Percentiles rank a stretch among this genome's conserved stretches.
phyloP scores from a whole-genome alignment of 177 flowering plant genomes.

The Vitis hybrid region DNA sequence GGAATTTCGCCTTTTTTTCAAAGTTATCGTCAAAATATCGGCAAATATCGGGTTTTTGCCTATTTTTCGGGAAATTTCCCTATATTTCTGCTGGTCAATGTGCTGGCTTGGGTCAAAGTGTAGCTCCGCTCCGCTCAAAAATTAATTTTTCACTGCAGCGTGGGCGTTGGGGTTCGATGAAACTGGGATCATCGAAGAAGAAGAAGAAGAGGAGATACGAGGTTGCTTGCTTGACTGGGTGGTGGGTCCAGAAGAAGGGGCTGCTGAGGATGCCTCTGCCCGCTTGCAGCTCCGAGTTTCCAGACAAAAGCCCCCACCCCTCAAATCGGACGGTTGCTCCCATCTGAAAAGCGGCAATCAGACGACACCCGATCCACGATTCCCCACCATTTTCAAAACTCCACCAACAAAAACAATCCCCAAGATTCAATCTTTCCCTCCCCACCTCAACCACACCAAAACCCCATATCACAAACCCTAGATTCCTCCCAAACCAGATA shows the following conservation, averaged over 20 bases:
- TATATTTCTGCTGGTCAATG: too few relatives aligned
- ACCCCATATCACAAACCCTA: too few relatives aligned
- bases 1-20: too few relatives aligned
- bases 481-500: too few relatives aligned
- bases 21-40: too few relatives aligned
- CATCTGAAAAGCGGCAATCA: slow-evolving; percentile 39
- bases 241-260: slow-evolving; percentile 69
- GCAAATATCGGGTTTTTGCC: too few relatives aligned
- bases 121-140: too few relatives aligned
- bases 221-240: slow-evolving; percentile 72
- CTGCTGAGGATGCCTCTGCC: slow-evolving; percentile 99
- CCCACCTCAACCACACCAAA: too few relatives aligned
- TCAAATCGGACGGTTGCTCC: slow-evolving; percentile 28
- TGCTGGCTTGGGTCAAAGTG: too few relatives aligned
- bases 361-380: slow-evolving; percentile 27
- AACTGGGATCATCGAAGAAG: slow-evolving; percentile 10
- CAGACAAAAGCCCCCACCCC: slow-evolving; percentile 74
- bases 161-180: slow-evolving; percentile 21
- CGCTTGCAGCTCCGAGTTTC: slow-evolving; percentile 99
- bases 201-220: slow-evolving; percentile 43
- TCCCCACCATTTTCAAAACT: slow-evolving; percentile 21
- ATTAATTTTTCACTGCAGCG: too few relatives aligned
- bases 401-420: background rate
- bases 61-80: too few relatives aligned
- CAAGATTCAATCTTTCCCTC: too few relatives aligned